Base-by-base conservation (phyloP, 805 yeast genomes). In the Jamesozyma spencerorum region DNA sequence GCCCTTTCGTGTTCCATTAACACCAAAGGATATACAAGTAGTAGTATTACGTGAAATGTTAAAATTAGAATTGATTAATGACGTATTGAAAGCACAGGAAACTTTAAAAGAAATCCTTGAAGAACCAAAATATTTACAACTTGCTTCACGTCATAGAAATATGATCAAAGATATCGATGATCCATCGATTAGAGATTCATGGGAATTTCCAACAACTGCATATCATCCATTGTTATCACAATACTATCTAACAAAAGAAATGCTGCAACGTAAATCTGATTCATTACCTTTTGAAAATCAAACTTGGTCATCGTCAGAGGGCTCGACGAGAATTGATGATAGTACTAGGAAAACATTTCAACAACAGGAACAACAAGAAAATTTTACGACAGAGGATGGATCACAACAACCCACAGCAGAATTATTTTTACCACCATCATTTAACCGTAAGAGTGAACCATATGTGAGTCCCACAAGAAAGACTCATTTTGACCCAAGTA, bases 211-310 rank as follows among this genome's bases (percentile, higher is more conserved):
- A 11, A 82, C 94, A 1, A 69, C 72, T 38, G 92, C 87, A 1
- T 88, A 74, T 60, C 95, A 90, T 62, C 97, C 98, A 0, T 69
- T 88, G 46, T 64, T 90, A 11, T 85, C 95, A 6, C 79, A 88
- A 20, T 92, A 92, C 58, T 81, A 75, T 55, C 70, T 92, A 48
- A 94, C 87, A n/a, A 79, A 75, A 41, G 98, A 92, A 63, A 82
- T 84, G 80, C 57, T 72, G 46, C 77, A 73, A 56, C 72, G 44
- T 17, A 39, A 18, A 19, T 18, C 22, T 28, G n/a, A 5, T 7
- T 7, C 15, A 28, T 13, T n/a, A 28, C 2, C 31, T n/a, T 12
- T 13, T 5, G 31, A 28, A 13, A 12, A 13, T 12, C 31, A 5
- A 8, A 28, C n/a, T 7, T 13, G 15, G n/a, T 13, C 31, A n/a